These are phyloP conservation scores for Sextonia rubra DNA, from an alignment of 164 flowering plant genomes.

Conservation along the genomic window DNA sequence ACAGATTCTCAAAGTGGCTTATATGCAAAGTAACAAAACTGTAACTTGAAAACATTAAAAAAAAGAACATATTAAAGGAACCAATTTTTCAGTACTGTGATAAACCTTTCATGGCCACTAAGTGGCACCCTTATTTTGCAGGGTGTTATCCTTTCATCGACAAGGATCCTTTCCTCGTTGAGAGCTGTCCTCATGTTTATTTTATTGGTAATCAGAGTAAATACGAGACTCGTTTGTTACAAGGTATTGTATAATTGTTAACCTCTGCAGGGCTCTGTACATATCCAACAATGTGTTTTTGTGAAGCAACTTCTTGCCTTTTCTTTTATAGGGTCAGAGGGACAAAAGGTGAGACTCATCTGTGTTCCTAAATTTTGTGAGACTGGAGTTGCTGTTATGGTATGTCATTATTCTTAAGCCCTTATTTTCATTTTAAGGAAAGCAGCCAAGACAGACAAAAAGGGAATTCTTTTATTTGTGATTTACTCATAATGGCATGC, in stretches of 20 bases:
- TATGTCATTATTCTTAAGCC: constrained; percentile 25
- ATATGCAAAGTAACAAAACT: too few species aligned
- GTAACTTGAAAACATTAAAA: background rate
- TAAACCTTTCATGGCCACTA: background rate
- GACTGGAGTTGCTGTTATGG: constrained; percentile 82
- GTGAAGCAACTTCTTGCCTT: background rate
- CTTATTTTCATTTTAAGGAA: constrained; percentile 1
- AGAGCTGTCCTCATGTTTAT: constrained; percentile 93
- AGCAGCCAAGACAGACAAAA: background rate
- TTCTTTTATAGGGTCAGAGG: constrained; percentile 66
- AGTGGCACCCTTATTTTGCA: constrained; percentile 23
- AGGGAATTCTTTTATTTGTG: background rate
- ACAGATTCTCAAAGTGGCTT: too few species aligned
- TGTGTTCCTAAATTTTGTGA: constrained; percentile 81
- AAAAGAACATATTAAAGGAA: background rate
- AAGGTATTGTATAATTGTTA: constrained; percentile 40
- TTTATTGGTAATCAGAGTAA: constrained; percentile 83
- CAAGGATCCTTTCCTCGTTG: constrained; percentile 85
- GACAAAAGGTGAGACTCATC: constrained; percentile 81
- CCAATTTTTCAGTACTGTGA: background rate
- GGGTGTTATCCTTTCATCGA: constrained; percentile 97
- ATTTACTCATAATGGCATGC: background rate
- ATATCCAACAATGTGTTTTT: background rate
- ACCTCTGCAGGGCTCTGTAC: background rate
- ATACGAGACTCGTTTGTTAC: constrained; percentile 54